These are phyloP conservation scores for Solanum virginianum DNA, from an alignment of 257 asterid species.

Conservation along the genomic window DNA sequence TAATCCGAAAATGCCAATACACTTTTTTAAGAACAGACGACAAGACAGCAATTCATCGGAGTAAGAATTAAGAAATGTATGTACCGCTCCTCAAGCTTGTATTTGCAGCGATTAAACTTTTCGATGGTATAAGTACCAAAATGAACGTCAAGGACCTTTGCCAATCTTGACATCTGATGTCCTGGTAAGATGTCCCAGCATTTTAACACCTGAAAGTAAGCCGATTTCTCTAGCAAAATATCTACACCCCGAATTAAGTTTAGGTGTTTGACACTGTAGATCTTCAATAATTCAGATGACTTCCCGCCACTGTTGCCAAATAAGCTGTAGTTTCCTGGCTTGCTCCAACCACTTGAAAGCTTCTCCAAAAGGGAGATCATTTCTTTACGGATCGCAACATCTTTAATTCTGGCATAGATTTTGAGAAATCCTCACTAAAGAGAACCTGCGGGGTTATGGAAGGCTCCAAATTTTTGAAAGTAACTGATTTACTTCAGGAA, in stretches of 20 bases:
- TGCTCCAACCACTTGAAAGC: conserved; percentile 46
- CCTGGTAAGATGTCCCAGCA: conserved; percentile 25
- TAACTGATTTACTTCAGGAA: neutral
- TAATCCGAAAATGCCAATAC: neutral
- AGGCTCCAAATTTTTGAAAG: neutral
- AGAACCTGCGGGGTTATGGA: neutral
- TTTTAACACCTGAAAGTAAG: conserved; percentile 26
- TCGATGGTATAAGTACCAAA: neutral
- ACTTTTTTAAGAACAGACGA: neutral
- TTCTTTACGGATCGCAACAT: conserved; percentile 11
- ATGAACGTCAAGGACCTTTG: neutral
- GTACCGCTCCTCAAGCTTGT: conserved; percentile 11
- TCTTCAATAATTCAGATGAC: conserved; percentile 19
- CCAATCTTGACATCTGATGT: conserved; percentile 11
- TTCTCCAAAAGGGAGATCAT: conserved; percentile 21
- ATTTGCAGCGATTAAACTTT: neutral
- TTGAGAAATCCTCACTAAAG: conserved; percentile 19
- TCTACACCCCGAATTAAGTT: conserved; percentile 37
- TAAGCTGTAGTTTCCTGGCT: neutral
- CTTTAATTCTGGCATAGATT: conserved; percentile 6
- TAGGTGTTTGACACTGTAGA: conserved; percentile 12
- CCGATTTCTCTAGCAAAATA: conserved; percentile 12
- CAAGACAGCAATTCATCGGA: neutral
- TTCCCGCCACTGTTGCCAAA: neutral
- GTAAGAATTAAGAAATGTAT: neutral